A percentile compares a stretch with the other conserved stretches of the same genome.
These are phyloP conservation scores for Hymenoscyphus infarciens DNA, from an alignment of 2,329 filamentous ascomycete genomes.

Conservation along the genomic window DNA sequence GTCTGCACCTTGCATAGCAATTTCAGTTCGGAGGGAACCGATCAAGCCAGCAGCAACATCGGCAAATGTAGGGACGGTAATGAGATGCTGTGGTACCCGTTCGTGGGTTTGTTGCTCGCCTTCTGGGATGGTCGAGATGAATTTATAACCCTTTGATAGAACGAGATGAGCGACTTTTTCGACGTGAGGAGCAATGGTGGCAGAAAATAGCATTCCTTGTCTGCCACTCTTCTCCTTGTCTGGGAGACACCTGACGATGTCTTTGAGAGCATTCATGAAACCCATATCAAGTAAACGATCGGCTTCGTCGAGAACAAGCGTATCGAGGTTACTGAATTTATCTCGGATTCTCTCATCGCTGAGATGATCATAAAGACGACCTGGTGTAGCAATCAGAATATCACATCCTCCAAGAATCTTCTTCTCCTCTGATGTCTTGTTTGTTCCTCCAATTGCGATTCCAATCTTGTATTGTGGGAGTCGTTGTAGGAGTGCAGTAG, in stretches of 20 bases:
- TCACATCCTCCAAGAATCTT: slow-evolving; percentile 77
- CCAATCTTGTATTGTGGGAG: slow-evolving; percentile 48
- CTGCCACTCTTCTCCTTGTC: slow-evolving; percentile 59
- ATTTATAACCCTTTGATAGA: slow-evolving; percentile 76
- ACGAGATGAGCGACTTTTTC: slow-evolving; percentile 76
- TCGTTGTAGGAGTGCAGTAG: slow-evolving; percentile 41
- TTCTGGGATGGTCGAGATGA: slow-evolving; percentile 80
- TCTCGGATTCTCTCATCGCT: slow-evolving; percentile 49
- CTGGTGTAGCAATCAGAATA: slow-evolving; percentile 85
- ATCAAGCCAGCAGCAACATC: slow-evolving; percentile 74
- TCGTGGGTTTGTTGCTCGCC: slow-evolving; percentile 84
- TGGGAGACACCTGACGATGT: slow-evolving; percentile 63
- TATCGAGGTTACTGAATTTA: slow-evolving; percentile 63
- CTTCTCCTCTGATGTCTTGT: slow-evolving; percentile 65
- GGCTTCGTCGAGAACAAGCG: slow-evolving; percentile 92
- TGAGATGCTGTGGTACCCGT: slow-evolving; percentile 74
- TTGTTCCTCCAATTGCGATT: slow-evolving; percentile 88
- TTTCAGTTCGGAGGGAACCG: slow-evolving; percentile 66
- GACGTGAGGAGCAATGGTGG: slow-evolving; percentile 83
- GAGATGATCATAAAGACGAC: slow-evolving; percentile 74
- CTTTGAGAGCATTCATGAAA: slow-evolving; percentile 62
- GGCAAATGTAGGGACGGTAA: slow-evolving; percentile 64
- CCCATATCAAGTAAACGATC: slow-evolving; percentile 98
- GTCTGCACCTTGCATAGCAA: slow-evolving; percentile 40
- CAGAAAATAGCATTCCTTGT: slow-evolving; percentile 93